phyloP scores from a whole-genome alignment of 495 filamentous ascomycete genomes.

The Sabuloglossum arenarium region DNA sequence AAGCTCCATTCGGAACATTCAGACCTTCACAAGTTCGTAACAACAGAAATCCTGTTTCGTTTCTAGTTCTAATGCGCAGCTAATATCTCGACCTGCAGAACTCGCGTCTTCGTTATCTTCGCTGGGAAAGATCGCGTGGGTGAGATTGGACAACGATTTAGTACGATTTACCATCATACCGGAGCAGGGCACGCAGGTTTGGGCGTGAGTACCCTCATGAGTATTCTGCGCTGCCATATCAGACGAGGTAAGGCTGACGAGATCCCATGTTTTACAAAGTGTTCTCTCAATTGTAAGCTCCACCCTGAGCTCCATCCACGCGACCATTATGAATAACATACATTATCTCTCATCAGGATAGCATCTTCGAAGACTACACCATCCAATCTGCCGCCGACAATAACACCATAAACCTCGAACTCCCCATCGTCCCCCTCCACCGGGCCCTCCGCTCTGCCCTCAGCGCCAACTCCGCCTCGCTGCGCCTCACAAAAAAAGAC shows the following conservation, averaged over 20 bases:
- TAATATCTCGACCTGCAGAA: slow-evolving; percentile 30
- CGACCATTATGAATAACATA: not conserved
- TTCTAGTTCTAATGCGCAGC: not conserved
- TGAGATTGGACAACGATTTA: slow-evolving; percentile 65
- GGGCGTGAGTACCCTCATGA: slow-evolving; percentile 49
- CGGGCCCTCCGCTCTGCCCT: slow-evolving; percentile 73
- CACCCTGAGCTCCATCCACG: not conserved
- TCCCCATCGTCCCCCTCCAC: slow-evolving; percentile 60
- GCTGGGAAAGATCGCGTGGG: slow-evolving; percentile 82
- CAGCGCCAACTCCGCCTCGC: slow-evolving; percentile 49
- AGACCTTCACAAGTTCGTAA: slow-evolving; percentile 63
- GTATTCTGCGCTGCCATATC: not conserved
- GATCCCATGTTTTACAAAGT: too few relatives aligned
- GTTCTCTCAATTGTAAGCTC: slow-evolving; percentile 18
- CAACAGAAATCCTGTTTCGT: not conserved
- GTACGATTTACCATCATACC: slow-evolving; percentile 90
- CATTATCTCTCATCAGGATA: slow-evolving; percentile 27
- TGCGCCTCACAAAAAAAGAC: slow-evolving; percentile 85
- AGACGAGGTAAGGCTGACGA: not conserved
- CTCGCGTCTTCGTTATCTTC: slow-evolving; percentile 68
- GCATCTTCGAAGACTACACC: slow-evolving; percentile 75
- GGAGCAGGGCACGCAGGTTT: slow-evolving; percentile 84
- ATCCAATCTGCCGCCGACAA: slow-evolving; percentile 59
- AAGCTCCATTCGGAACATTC: slow-evolving; percentile 57
- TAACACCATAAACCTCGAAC: slow-evolving; percentile 87